Percentiles rank a stretch among this genome's conserved stretches.
Evolutionary conservation across 768 basidiomycete genomes (phyloP).

Genomic region (Mycena filopes): DNA sequence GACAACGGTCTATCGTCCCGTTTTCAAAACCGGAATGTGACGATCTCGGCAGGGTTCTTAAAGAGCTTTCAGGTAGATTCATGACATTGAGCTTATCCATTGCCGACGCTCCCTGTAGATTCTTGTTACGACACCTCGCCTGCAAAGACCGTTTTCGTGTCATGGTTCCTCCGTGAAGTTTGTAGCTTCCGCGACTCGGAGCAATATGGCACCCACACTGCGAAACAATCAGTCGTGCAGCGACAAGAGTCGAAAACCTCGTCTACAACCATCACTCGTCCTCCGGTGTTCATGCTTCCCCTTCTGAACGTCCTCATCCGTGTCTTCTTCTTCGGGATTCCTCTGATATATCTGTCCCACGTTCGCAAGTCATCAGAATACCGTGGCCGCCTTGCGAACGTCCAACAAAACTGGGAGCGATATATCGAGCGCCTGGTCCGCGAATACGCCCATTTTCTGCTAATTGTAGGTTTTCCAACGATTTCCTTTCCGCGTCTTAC

Average conservation of each 20-base stretch:
- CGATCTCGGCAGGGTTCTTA: constrained; percentile 55
- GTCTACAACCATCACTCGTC: constrained; percentile 26
- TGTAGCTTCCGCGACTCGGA: constrained; percentile 51
- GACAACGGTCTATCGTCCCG: constrained; percentile 55
- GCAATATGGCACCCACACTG: constrained; percentile 54
- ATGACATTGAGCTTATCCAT: not conserved
- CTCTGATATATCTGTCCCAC: constrained; percentile 60
- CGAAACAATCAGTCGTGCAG: constrained; percentile 41
- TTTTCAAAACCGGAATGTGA: constrained; percentile 67
- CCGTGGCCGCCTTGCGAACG: constrained; percentile 57
- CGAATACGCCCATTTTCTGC: constrained; percentile 67
- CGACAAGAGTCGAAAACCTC: constrained; percentile 33
- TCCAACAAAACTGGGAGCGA: constrained; percentile 60
- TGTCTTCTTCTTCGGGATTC: constrained; percentile 62
- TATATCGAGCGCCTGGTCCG: constrained; percentile 62
- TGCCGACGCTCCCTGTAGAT: constrained; percentile 34
- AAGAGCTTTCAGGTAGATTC: constrained; percentile 45
- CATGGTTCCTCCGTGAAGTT: constrained; percentile 63
- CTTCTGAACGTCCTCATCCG: constrained; percentile 52
- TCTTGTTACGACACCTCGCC: constrained; percentile 47
- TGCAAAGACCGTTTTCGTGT: constrained; percentile 56
- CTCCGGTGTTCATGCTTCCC: constrained; percentile 39
- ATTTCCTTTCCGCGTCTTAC: not conserved
- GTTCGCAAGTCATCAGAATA: constrained; percentile 60
- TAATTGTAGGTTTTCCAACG: constrained; percentile 54